A percentile compares a stretch with the other conserved stretches of the same genome.
These are phyloP conservation scores for Eudorina sp. DNA, from an alignment of 139 green algal species.

Conservation along the genomic window DNA sequence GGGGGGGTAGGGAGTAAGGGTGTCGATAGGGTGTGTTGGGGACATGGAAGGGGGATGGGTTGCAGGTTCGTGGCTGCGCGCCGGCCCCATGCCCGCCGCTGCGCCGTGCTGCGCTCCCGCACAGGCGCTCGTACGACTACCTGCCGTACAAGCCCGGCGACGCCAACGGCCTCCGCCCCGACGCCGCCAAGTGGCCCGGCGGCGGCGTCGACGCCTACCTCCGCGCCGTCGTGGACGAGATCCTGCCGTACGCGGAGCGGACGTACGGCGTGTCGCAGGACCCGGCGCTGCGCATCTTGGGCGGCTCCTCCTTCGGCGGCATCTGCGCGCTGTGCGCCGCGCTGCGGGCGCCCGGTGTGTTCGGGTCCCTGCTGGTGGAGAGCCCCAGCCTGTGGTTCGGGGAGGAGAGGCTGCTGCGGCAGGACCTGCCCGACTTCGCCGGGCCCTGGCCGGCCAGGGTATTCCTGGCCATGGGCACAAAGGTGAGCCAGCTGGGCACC, in stretches of 20 bases:
- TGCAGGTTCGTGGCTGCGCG: too few relatives aligned
- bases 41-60: too few relatives aligned
- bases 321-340: slow-evolving; percentile 57
- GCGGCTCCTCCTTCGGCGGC: slow-evolving; percentile 72
- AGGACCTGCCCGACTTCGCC: slow-evolving; percentile 41
- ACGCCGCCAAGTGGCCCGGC: slow-evolving; percentile 62
- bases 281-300: slow-evolving; percentile 53
- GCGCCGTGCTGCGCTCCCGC: neutral
- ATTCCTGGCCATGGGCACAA: slow-evolving; percentile 58
- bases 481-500: neutral
- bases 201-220: slow-evolving; percentile 62
- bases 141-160: slow-evolving; percentile 68
- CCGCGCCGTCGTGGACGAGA: slow-evolving; percentile 16
- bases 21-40: too few relatives aligned
- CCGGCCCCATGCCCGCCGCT: too few relatives aligned
- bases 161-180: slow-evolving; percentile 50
- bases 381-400: slow-evolving; percentile 68
- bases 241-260: slow-evolving; percentile 55
- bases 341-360: slow-evolving; percentile 46
- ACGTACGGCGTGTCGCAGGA: slow-evolving; percentile 48
- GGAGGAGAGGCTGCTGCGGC: slow-evolving; percentile 49
- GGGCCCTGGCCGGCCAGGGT: slow-evolving; percentile 60
- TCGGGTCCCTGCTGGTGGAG: slow-evolving; percentile 62
- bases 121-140: slow-evolving; percentile 62
- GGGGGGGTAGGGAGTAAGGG: too few relatives aligned